Evolutionary conservation across 2,329 filamentous ascomycete genomes (phyloP).

Genomic region (Pestalotiopsis sp.): DNA sequence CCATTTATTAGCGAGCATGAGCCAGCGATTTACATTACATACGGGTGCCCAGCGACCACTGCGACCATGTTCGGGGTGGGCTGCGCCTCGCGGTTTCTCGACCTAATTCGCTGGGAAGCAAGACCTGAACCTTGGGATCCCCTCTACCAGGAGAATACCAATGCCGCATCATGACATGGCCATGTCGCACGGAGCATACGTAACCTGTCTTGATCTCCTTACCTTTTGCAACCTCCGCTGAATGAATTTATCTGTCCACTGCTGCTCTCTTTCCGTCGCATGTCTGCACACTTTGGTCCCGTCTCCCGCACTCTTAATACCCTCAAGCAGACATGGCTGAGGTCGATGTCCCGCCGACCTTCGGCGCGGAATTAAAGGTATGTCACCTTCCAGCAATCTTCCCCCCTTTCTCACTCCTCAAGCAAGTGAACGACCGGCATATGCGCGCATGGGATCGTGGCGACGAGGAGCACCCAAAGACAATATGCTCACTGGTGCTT

Average conservation of each 20-base stretch:
- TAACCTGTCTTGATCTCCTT: conserved; percentile 2
- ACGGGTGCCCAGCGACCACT: neutral
- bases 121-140: conserved; percentile 2
- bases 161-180: conserved; percentile 21
- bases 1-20: neutral
- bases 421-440: conserved; percentile 23
- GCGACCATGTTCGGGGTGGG: conserved; percentile 7
- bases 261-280: neutral
- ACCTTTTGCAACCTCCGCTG: conserved; percentile 1
- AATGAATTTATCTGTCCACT: conserved; percentile 4
- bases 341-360: conserved; percentile 80
- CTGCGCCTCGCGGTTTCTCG: conserved; percentile 14
- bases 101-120: conserved; percentile 9
- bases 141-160: neutral
- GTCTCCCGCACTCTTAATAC: conserved; percentile 9
- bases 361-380: conserved; percentile 94
- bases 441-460: conserved; percentile 6
- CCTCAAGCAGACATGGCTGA: conserved; percentile 67
- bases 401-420: conserved; percentile 10
- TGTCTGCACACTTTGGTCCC: conserved; percentile 23
- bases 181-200: conserved; percentile 18
- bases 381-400: conserved; percentile 21
- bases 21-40: neutral
- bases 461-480: conserved; percentile 11
- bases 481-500: conserved; percentile 13